Evolutionary conservation across 2,329 filamentous ascomycete species (phyloP), one percentile per base, ranked within the genome.

Genomic region (Alternaria sp.): DNA sequence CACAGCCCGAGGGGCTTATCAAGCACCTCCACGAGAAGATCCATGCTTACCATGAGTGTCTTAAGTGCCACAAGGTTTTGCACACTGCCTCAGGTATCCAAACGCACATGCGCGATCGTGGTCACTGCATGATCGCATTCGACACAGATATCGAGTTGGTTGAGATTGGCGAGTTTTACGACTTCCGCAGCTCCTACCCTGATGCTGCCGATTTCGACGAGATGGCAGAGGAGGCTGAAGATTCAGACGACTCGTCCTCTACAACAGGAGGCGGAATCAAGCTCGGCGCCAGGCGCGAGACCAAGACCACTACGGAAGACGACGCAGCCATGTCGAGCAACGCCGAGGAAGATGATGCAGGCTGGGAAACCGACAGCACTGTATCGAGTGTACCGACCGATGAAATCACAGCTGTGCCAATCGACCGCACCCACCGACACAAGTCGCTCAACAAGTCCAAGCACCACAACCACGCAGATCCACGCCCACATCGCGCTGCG

Each of bases 321-420:
- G 72, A 73, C n/a, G 68, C 61, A 16, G 72, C 62, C 53, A 83
- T 39, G 84, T 83, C 46, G 81, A 71, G 68, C 41, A 68, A 87
- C 57, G 85, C 87, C n/a, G 87, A 85, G 32, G 86, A 85, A n/a
- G 85, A 89, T 6, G 93, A 94, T 12, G 38, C 38, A 43, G 93
- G 92, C 44, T 98, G 95, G 94, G 95, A 99, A 80, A 97, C 94
- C 0, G 95, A 98, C 76, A 93, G 90, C 66, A 93, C 91, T n/a
- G 72, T 83, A 0, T 97, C 94, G 1, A 96, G 93, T 11, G 85
- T 96, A 36, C 92, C 94, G 66, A 95, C 93, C 1, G 91, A 91
- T 55, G 93, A 97, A 69, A 87, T 96, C 42, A 91, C 89, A 5
- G 88, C 91, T 8, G 88, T 96, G 7, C 91, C 91, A 2, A 89